Conservation (phyloP, 1,284 basidiomycete genomes). For the Leccinum insigne region DNA sequence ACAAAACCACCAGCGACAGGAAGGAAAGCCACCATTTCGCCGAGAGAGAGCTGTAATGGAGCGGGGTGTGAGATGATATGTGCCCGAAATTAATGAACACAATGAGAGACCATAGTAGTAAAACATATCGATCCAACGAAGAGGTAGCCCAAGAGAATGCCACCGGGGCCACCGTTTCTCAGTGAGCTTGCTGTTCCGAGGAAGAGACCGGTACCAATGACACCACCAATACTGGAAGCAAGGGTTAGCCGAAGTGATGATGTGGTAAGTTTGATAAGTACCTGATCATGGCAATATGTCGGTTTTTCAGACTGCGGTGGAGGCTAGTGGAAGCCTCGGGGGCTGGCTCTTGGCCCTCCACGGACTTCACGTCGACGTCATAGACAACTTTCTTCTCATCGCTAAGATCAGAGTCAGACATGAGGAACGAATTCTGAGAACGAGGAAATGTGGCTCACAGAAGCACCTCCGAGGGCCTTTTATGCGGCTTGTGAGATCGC, state of each 20-base stretch:
- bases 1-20: slow-evolving; percentile 59
- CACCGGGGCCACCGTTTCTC: slow-evolving; percentile 27
- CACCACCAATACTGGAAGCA: slow-evolving; percentile 36
- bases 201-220: slow-evolving; percentile 48
- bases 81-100: background rate
- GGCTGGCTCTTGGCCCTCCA: slow-evolving; percentile 10
- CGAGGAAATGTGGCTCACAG: background rate
- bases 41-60: slow-evolving; percentile 26
- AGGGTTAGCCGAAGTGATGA: background rate
- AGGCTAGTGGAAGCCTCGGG: slow-evolving; percentile 13
- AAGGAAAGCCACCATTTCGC: slow-evolving; percentile 36
- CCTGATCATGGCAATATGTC: slow-evolving; percentile 37
- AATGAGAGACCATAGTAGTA: slow-evolving; percentile 23
- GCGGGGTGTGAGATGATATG: background rate
- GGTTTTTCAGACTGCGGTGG: slow-evolving; percentile 30
- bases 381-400: background rate
- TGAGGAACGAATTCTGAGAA: slow-evolving; percentile 7
- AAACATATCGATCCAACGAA: slow-evolving; percentile 31
- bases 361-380: slow-evolving; percentile 5
- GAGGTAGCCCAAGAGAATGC: slow-evolving; percentile 32
- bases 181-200: slow-evolving; percentile 33
- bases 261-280: background rate
- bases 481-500: background rate
- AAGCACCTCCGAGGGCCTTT: background rate
- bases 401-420: slow-evolving; percentile 11